A percentile compares a stretch with the other conserved stretches of the same genome.
These are phyloP conservation scores for Microsporum canis DNA, from an alignment of 2,329 filamentous ascomycete genomes.

Conservation along the genomic window DNA sequence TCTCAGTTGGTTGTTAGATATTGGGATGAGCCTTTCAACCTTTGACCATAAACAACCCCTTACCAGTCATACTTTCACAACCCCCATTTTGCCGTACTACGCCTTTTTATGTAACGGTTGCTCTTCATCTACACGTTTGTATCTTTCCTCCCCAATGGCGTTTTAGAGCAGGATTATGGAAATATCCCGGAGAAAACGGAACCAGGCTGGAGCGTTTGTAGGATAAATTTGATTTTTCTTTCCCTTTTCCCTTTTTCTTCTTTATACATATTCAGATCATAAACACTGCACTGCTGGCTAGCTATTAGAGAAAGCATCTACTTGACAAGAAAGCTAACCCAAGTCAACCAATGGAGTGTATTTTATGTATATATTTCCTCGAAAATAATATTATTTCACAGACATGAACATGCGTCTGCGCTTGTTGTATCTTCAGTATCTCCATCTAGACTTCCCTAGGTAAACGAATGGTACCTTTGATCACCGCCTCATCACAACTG, in stretches of 20 bases:
- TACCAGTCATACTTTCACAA: constrained; percentile 7
- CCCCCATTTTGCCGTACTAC: neutral
- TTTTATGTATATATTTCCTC: no score
- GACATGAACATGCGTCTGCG: neutral
- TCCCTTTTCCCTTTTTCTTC: neutral
- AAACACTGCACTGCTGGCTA: neutral
- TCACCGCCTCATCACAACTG: neutral
- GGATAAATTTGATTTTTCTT: neutral
- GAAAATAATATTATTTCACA: neutral
- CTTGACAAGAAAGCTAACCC: neutral
- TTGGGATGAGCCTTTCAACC: constrained; percentile 25
- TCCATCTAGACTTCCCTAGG: neutral
- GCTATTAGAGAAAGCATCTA: neutral
- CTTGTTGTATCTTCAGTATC: neutral
- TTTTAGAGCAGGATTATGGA: neutral
- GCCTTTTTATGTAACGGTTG: neutral
- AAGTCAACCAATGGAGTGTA: neutral
- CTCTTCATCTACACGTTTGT: neutral
- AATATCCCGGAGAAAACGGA: constrained; percentile 1
- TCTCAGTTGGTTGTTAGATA: constrained; percentile 55
- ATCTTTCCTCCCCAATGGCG: neutral
- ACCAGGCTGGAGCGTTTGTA: neutral
- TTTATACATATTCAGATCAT: neutral
- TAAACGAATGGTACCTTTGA: neutral
- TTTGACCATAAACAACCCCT: constrained; percentile 13